Conservation (phyloP, 768 basidiomycete genomes). For the Suillus paluster region DNA sequence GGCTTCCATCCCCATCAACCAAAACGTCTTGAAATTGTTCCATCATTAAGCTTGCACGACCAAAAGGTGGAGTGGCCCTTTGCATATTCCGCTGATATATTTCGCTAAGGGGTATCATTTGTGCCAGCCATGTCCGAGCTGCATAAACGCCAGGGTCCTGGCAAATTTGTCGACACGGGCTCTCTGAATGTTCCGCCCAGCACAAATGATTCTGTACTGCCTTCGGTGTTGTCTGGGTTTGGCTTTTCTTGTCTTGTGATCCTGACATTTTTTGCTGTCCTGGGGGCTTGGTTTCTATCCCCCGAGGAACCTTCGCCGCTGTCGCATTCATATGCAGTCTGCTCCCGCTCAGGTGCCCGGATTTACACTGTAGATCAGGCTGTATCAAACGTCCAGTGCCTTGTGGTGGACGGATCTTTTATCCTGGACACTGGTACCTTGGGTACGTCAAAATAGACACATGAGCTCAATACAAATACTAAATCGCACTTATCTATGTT, state of each 20-base stretch:
- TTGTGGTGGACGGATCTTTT: slow-evolving; percentile 55
- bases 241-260: slow-evolving; percentile 2
- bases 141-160: slow-evolving; percentile 15
- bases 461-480: background rate
- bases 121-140: slow-evolving; percentile 12
- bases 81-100: background rate
- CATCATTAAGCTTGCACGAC: background rate
- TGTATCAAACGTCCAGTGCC: slow-evolving; percentile 60
- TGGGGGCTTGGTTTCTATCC: slow-evolving; percentile 16
- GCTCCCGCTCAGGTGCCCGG: slow-evolving; percentile 52
- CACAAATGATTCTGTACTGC: background rate
- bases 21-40: background rate
- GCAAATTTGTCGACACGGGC: background rate
- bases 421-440: slow-evolving; percentile 61
- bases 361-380: slow-evolving; percentile 72
- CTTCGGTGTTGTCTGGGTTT: background rate
- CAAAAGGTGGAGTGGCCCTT: background rate
- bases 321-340: slow-evolving; percentile 58
- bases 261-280: slow-evolving; percentile 13
- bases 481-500: slow-evolving; percentile 1
- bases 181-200: background rate
- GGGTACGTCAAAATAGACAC: slow-evolving; percentile 41
- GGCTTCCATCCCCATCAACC: background rate
- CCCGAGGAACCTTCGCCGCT: slow-evolving; percentile 12
- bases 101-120: background rate